Evolutionary conservation across 1,139 yeast genomes (phyloP).

Genomic region (Eremothecium coryli): DNA sequence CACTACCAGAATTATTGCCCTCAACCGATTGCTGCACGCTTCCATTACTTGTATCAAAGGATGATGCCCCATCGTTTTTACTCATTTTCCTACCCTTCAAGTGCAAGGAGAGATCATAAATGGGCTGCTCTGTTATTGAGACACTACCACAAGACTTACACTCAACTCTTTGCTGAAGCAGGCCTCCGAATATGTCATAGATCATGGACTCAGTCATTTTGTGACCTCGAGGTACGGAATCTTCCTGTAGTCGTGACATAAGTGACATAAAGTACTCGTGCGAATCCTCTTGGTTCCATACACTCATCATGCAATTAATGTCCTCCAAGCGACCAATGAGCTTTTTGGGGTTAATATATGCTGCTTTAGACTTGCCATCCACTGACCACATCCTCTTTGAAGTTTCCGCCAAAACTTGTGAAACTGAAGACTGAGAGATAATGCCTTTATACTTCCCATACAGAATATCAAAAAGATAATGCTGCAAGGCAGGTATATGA

Average conservation of each 20-base stretch:
- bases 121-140: constrained; percentile 87
- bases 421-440: constrained; percentile 52
- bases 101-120: constrained; percentile 81
- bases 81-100: constrained; percentile 41
- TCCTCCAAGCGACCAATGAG: constrained; percentile 67
- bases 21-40: constrained; percentile 2
- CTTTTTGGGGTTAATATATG: constrained; percentile 62
- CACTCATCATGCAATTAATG: constrained; percentile 92
- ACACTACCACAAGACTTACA: constrained; percentile 73
- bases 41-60: constrained; percentile 1
- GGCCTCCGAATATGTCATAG: constrained; percentile 91
- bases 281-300: constrained; percentile 96
- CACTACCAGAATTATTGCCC: background rate
- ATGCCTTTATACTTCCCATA: constrained; percentile 40
- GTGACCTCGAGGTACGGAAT: constrained; percentile 77
- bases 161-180: constrained; percentile 71
- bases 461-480: constrained; percentile 61
- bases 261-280: constrained; percentile 94
- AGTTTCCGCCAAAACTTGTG: constrained; percentile 64
- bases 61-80: constrained; percentile 5
- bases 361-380: constrained; percentile 30
- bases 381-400: constrained; percentile 55
- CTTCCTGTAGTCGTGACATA: constrained; percentile 82
- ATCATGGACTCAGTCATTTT: constrained; percentile 74
- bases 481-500: constrained; percentile 86